A percentile compares a stretch with the other conserved stretches of the same genome.
Conservation (phyloP, 1,139 yeast genomes). For the Scheffersomyces parashehatae region DNA sequence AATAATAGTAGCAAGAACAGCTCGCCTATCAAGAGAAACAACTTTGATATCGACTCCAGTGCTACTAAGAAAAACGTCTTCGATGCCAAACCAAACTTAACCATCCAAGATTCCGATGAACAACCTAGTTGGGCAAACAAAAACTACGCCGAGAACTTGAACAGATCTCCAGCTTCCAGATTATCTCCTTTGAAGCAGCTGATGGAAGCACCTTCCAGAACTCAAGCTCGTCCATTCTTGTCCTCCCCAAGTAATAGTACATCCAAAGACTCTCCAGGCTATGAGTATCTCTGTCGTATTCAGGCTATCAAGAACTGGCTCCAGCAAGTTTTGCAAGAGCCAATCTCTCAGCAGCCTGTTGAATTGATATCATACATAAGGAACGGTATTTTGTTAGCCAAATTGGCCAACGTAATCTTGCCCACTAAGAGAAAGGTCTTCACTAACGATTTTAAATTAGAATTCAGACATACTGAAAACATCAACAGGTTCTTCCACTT, state of each 20-base stretch:
- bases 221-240: constrained; percentile 20
- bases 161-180: constrained; percentile 14
- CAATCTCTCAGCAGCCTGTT: constrained; percentile 55
- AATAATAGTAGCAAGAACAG: constrained; percentile 21
- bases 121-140: constrained; percentile 26
- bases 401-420: constrained; percentile 69
- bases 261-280: constrained; percentile 42
- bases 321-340: constrained; percentile 48
- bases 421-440: constrained; percentile 59
- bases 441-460: constrained; percentile 53
- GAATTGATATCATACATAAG: constrained; percentile 58
- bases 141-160: constrained; percentile 17
- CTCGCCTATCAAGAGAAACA: constrained; percentile 20
- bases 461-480: constrained; percentile 90
- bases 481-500: constrained; percentile 82
- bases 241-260: constrained; percentile 30
- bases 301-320: constrained; percentile 74
- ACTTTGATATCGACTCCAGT: constrained; percentile 12
- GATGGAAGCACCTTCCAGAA: constrained; percentile 14
- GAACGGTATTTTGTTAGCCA: constrained; percentile 85
- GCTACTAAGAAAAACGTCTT: constrained; percentile 2
- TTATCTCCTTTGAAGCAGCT: constrained; percentile 17
- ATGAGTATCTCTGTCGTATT: constrained; percentile 87
- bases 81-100: constrained; percentile 12
- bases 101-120: constrained; percentile 13